A percentile compares a stretch with the other conserved stretches of the same genome.
These are phyloP conservation scores for Esteya vermicola DNA, from an alignment of 2,329 filamentous ascomycete genomes.

Conservation along the genomic window DNA sequence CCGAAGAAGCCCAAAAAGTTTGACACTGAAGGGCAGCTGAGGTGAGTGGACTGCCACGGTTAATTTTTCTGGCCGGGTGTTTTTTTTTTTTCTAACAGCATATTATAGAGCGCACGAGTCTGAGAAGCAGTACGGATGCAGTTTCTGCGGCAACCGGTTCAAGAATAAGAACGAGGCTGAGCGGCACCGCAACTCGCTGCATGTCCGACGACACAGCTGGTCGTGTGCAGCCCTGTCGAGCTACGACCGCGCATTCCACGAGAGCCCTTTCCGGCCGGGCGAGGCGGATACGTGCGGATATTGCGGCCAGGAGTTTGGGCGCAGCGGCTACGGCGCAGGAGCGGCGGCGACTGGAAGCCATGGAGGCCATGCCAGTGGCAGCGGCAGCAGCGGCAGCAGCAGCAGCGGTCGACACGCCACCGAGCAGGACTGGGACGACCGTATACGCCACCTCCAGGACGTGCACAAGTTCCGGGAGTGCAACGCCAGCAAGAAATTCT, in stretches of 20 bases:
- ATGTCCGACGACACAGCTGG: conserved; percentile 88
- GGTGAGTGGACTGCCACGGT: conserved; percentile 35
- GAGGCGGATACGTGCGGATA: conserved; percentile 79
- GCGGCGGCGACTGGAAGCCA: no score
- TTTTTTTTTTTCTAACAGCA: not conserved
- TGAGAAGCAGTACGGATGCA: conserved; percentile 92
- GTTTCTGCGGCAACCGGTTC: conserved; percentile 87
- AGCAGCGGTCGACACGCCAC: conserved; percentile 36
- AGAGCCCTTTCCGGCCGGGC: conserved; percentile 52
- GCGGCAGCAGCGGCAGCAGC: no score
- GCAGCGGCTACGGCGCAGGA: conserved; percentile 25
- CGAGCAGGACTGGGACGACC: conserved; percentile 75
- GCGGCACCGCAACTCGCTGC: conserved; percentile 87
- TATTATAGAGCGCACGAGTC: conserved; percentile 70
- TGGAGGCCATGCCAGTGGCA: no score
- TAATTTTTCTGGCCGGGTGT: not conserved
- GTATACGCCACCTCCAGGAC: conserved; percentile 75
- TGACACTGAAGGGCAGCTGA: conserved; percentile 67
- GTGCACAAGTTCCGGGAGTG: conserved; percentile 96
- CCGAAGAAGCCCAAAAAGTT: conserved; percentile 97
- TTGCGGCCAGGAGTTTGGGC: conserved; percentile 77
- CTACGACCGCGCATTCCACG: conserved; percentile 74
- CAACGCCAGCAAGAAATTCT: conserved; percentile 98
- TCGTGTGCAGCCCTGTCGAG: conserved; percentile 77
- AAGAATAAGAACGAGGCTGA: conserved; percentile 99